phyloP scores from a whole-genome alignment of 371 early-diverging fungal genomes.

The Dichotomocladium elegans region DNA sequence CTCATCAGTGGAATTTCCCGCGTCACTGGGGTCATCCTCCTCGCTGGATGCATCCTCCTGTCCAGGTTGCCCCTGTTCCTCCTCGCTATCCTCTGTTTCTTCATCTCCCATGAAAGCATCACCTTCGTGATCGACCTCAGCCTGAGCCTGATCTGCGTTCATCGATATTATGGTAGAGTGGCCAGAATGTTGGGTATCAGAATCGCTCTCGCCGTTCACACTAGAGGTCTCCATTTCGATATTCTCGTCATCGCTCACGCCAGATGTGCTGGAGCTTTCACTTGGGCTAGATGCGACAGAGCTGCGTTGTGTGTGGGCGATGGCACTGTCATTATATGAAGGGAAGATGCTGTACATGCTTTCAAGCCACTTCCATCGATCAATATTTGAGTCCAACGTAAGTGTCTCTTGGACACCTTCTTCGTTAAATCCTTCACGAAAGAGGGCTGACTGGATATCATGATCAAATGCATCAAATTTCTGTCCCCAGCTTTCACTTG shows the following conservation, averaged over 20 bases:
- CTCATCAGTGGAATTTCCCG: background rate
- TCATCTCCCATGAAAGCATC: background rate
- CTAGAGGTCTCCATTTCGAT: background rate
- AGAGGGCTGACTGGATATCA: background rate
- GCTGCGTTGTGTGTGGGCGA: background rate
- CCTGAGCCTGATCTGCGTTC: background rate
- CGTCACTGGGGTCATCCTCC: no score
- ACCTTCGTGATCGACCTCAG: background rate
- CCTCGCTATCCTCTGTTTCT: slow-evolving; percentile 1
- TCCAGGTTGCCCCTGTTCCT: background rate
- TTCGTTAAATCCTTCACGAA: background rate
- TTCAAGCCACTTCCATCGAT: slow-evolving; percentile 17
- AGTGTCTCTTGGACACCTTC: background rate
- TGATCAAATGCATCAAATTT: background rate
- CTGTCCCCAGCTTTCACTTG: no score
- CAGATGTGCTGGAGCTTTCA: background rate
- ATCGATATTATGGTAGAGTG: background rate
- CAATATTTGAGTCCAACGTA: background rate
- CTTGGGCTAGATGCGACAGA: background rate
- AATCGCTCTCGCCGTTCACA: background rate
- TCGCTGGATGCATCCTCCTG: no score
- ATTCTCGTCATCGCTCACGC: background rate
- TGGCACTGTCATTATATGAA: no score
- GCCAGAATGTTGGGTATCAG: background rate
- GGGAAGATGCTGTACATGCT: slow-evolving; percentile 15